These are phyloP conservation scores for Lachancea meyersii DNA, from an alignment of 805 yeast species.

Conservation along the genomic window DNA sequence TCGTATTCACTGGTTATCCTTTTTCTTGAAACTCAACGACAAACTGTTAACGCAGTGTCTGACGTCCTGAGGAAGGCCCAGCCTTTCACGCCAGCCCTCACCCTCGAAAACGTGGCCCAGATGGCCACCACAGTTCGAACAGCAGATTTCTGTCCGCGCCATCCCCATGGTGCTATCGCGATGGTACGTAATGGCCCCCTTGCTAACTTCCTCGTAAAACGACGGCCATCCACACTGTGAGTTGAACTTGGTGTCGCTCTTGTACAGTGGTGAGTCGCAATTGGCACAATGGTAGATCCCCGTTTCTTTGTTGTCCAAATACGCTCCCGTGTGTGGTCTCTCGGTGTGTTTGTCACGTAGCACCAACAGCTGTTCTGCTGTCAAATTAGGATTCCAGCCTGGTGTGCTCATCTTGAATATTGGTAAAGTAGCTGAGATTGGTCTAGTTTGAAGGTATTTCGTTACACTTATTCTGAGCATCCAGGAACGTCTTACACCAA, in stretches of 20 bases:
- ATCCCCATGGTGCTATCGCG: slow-evolving; percentile 66
- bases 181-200: slow-evolving; percentile 61
- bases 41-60: slow-evolving; percentile 94
- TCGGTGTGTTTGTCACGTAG: slow-evolving; percentile 58
- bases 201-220: slow-evolving; percentile 74
- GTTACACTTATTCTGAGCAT: neutral
- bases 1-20: slow-evolving; percentile 4
- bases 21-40: slow-evolving; percentile 55
- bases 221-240: slow-evolving; percentile 99
- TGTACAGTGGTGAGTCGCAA: slow-evolving; percentile 74
- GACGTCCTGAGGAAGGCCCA: slow-evolving; percentile 60
- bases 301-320: slow-evolving; percentile 29
- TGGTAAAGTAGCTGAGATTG: neutral
- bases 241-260: slow-evolving; percentile 73
- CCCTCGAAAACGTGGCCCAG: slow-evolving; percentile 92
- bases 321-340: slow-evolving; percentile 38
- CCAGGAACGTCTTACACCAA: no score
- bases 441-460: neutral
- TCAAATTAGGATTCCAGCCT: slow-evolving; percentile 73
- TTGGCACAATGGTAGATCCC: slow-evolving; percentile 86
- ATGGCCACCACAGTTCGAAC: slow-evolving; percentile 87
- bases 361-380: slow-evolving; percentile 73
- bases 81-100: slow-evolving; percentile 63
- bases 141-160: slow-evolving; percentile 83
- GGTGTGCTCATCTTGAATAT: slow-evolving; percentile 5